Evolutionary conservation across 2,329 filamentous ascomycete species (phyloP).

Genomic region (Xylaria sp.): DNA sequence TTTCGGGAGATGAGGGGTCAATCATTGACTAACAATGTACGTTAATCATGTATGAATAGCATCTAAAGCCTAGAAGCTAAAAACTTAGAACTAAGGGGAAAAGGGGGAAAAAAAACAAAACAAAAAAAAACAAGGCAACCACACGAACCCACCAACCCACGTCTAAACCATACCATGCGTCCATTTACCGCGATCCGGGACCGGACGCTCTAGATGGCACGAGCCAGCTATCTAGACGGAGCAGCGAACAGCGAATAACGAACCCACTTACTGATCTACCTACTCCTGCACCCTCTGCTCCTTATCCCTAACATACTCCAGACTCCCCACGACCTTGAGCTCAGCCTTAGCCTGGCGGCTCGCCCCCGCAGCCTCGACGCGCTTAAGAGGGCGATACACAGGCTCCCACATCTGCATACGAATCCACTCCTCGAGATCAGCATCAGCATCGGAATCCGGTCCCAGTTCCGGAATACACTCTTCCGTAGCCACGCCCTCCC

Average conservation of each 20-base stretch:
- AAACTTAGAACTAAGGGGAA: no score
- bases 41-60: no score
- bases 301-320: constrained; percentile 44
- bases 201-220: neutral
- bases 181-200: no score
- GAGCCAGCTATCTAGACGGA: neutral
- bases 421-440: constrained; percentile 76
- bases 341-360: constrained; percentile 70
- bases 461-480: constrained; percentile 74
- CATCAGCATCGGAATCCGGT: no score
- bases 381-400: constrained; percentile 71
- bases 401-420: constrained; percentile 84
- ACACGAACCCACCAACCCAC: no score
- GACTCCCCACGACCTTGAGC: constrained; percentile 60
- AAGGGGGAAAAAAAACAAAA: no score
- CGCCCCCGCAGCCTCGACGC: constrained; percentile 64
- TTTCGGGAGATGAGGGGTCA: no score
- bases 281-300: constrained; percentile 21
- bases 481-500: constrained; percentile 75
- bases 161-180: no score
- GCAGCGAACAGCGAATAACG: neutral
- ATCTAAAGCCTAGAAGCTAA: no score
- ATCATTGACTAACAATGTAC: no score
- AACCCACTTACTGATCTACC: neutral
- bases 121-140: no score